Conservation (phyloP, 768 basidiomycete genomes). For the Lentinula raphanica region DNA sequence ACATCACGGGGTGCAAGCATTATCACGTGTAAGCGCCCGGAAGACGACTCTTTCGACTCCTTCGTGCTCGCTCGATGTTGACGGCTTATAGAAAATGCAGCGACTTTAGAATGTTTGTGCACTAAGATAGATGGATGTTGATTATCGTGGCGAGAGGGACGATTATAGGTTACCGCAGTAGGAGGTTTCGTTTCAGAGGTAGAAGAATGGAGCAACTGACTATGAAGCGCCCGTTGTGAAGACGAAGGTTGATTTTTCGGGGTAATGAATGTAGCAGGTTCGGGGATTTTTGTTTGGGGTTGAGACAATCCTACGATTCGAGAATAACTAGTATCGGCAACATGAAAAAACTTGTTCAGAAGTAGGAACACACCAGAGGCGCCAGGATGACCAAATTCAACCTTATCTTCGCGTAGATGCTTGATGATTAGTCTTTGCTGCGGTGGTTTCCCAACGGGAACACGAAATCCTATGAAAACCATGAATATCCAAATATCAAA, state of each 20-base stretch:
- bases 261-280: not conserved
- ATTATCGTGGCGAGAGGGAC: not conserved
- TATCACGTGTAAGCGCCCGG: not conserved
- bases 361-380: not conserved
- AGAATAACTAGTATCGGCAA: not conserved
- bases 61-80: not conserved
- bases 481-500: not conserved
- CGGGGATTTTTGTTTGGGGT: not conserved
- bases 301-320: not conserved
- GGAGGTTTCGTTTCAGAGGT: not conserved
- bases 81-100: conserved; percentile 3
- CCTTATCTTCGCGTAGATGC: not conserved
- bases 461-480: not conserved
- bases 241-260: not conserved
- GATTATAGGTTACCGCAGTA: not conserved
- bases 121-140: conserved; percentile 4
- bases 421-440: conserved; percentile 5
- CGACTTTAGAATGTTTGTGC: conserved; percentile 4
- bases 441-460: not conserved
- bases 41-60: not conserved
- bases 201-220: not conserved
- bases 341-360: not conserved
- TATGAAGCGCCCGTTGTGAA: not conserved
- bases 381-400: not conserved
- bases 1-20: conserved; percentile 5